A percentile compares a stretch with the other conserved stretches of the same genome.
phyloP scores from a whole-genome alignment of 2,329 filamentous ascomycete species.

The Pestalotiopsis fici region DNA sequence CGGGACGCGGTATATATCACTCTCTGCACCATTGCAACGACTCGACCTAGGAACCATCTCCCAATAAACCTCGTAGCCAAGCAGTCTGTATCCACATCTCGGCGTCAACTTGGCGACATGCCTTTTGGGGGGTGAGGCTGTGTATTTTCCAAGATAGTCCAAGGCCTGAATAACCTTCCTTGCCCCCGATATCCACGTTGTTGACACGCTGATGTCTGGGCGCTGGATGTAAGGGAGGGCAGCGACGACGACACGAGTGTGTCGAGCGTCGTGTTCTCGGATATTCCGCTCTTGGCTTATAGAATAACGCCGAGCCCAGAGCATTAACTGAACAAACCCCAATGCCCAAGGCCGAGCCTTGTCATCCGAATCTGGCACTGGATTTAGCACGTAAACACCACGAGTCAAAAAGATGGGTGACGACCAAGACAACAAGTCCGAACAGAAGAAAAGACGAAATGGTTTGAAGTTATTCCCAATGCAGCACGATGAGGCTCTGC shows the following conservation, averaged over 20 bases:
- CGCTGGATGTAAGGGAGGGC: neutral
- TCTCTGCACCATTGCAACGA: neutral
- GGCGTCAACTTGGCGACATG: neutral
- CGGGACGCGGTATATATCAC: neutral
- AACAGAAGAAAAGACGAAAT: neutral
- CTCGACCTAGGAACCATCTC: too few relatives aligned
- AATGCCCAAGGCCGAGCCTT: neutral
- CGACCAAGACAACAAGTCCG: too few relatives aligned
- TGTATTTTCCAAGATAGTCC: neutral
- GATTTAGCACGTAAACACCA: neutral
- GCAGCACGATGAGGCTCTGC: constrained; percentile 8
- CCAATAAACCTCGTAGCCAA: neutral
- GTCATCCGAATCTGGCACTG: neutral
- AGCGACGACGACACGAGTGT: neutral
- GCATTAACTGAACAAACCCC: too few relatives aligned
- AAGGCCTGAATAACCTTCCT: neutral
- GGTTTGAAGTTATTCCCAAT: constrained; percentile 11
- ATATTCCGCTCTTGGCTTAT: neutral
- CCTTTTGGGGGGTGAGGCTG: neutral
- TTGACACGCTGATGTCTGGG: neutral
- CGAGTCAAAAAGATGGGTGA: neutral
- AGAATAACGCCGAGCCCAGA: too few relatives aligned
- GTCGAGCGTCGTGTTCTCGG: neutral
- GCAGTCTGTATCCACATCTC: neutral
- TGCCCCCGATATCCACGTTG: neutral